phyloP scores from a whole-genome alignment of 805 yeast genomes.

The Candida cerambycidarum region DNA sequence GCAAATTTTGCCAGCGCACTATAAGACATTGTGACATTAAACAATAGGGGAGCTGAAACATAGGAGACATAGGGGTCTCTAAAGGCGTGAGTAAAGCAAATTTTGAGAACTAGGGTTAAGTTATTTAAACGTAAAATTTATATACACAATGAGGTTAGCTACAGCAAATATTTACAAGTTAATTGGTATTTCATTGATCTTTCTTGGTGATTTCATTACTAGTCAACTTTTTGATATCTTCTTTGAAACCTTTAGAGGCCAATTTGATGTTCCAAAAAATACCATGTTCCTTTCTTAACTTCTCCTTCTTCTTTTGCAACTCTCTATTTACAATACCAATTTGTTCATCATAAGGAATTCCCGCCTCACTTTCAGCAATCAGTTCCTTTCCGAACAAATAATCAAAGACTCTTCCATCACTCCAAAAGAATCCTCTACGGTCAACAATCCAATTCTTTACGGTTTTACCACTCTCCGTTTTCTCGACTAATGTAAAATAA shows the following conservation, averaged over 20 bases:
- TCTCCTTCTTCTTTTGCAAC: constrained; percentile 48
- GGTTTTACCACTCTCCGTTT: constrained; percentile 27
- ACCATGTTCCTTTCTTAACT: constrained; percentile 56
- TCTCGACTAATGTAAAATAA: constrained; percentile 68
- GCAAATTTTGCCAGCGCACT: constrained; percentile 2
- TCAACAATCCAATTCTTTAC: constrained; percentile 73
- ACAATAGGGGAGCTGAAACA: neutral
- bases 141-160: neutral
- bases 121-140: too few relatives aligned
- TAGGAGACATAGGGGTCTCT: neutral
- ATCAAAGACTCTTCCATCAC: constrained; percentile 85
- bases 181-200: constrained; percentile 4
- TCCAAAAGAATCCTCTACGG: constrained; percentile 89
- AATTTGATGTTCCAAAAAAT: constrained; percentile 58
- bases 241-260: constrained; percentile 31
- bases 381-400: constrained; percentile 78
- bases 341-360: constrained; percentile 61
- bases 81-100: too few relatives aligned
- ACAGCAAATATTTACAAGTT: neutral
- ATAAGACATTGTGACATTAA: neutral
- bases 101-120: too few relatives aligned
- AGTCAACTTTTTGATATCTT: constrained; percentile 22
- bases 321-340: constrained; percentile 48
- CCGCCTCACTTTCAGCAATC: constrained; percentile 72
- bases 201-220: constrained; percentile 7